Evolutionary conservation across 305 asterid species (phyloP), one percentile per base, ranked within the genome.

Genomic region (Fraxinus sp.): DNA sequence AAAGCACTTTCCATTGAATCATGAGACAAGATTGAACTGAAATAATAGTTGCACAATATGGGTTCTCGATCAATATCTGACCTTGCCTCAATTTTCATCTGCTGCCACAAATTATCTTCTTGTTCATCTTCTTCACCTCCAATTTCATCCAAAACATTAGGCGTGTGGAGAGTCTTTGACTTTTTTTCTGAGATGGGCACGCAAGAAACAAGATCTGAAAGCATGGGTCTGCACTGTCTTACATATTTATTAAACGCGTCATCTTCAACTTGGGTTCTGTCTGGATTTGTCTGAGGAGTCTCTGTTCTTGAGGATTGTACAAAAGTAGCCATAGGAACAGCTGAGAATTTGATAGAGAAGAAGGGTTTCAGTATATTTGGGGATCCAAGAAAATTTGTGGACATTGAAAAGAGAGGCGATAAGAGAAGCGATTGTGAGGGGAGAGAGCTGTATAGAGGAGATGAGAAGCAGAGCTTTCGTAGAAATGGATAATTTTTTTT

Each of bases 21-120:
- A 43, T 90, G 97, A 1, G 82, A 89, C 26, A 94, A 37, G 39
- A 94, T 88, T 9, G 97, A 94, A 75, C 73, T 84, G 66, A 78
- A 62, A 79, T 93, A 94, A 37, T 89, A 94, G 74, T 77, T 87
- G 0, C 91, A 91, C 72, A 94, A 84, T 26, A 93, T 93, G 20
- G 98, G 97, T 81, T 94, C 98, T 16, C 89, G 85, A 4, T 90
- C 88, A 57, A 90, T 83, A 79, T 92, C 97, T 7, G 83, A 83
- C 84, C 83, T 86, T 33, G 98, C 98, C 79, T 93, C 98, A 6
- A 78, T 90, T 88, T 84, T 90, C 93, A 94, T 90, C 81, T 64
- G 84, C 76, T n/a, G 37, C 98, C 97, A 94, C 0, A 94, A 77
- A 79, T 88, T 89, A 5, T 64, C 89, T 3, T 85, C 78, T 7